A percentile compares a stretch with the other conserved stretches of the same genome.
Conservation (phyloP, 192 early-diverging fungal genomes). For the Mortierella claussenii region DNA sequence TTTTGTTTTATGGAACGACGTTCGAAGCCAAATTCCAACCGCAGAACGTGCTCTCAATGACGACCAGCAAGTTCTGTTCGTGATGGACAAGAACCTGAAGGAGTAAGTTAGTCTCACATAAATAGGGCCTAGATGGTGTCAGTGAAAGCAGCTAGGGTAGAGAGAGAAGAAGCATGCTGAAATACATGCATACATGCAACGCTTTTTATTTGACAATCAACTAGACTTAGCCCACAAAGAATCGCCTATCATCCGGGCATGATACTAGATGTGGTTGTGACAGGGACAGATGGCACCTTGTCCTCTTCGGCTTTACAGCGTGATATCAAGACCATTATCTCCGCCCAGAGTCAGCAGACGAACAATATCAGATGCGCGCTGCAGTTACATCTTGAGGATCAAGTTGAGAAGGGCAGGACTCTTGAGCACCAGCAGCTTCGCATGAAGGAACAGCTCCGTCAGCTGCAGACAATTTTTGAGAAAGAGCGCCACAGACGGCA, state of each 20-base stretch:
- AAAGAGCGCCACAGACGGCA: background rate
- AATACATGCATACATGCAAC: background rate
- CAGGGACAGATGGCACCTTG: background rate
- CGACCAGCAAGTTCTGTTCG: background rate
- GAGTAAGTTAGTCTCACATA: slow-evolving; percentile 15
- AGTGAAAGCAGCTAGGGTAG: background rate
- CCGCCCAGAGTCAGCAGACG: background rate
- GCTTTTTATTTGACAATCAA: background rate
- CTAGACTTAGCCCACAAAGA: slow-evolving; percentile 5
- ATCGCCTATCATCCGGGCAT: slow-evolving; percentile 3
- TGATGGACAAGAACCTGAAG: background rate
- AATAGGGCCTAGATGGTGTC: background rate
- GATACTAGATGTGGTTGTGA: slow-evolving; percentile 7
- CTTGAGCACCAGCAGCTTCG: background rate
- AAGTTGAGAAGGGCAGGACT: background rate
- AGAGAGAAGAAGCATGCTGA: too few relatives aligned
- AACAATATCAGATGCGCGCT: background rate
- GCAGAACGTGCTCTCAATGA: background rate
- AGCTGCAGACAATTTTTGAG: too few relatives aligned
- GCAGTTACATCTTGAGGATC: background rate
- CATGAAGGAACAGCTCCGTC: background rate
- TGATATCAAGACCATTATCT: background rate
- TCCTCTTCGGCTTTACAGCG: background rate
- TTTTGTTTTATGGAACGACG: slow-evolving; percentile 10
- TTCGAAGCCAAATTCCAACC: background rate